Conservation (phyloP, 768 basidiomycete species). For the Jaapia argillacea region DNA sequence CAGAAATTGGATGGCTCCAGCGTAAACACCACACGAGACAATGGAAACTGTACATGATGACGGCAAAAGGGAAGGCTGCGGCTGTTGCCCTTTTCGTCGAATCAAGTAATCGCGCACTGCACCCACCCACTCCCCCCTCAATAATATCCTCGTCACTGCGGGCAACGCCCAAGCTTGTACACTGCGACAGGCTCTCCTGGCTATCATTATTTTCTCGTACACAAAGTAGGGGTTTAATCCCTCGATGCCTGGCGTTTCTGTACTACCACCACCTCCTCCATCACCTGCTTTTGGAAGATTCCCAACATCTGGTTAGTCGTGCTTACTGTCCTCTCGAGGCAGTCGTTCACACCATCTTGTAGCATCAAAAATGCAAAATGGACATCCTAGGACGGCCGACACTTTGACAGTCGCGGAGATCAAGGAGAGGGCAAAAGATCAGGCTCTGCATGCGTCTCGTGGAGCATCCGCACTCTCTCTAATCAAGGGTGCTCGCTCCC, state of each 20-base stretch:
- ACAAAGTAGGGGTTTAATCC: too few relatives aligned
- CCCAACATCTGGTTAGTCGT: slow-evolving; percentile 12
- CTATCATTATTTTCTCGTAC: too few relatives aligned
- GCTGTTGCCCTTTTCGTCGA: too few relatives aligned
- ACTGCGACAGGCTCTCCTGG: too few relatives aligned
- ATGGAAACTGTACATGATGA: too few relatives aligned
- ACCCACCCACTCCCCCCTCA: too few relatives aligned
- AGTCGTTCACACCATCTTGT: slow-evolving; percentile 9
- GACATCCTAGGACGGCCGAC: slow-evolving; percentile 14
- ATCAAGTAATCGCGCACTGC: too few relatives aligned
- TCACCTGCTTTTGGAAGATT: slow-evolving; percentile 19
- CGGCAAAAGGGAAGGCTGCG: too few relatives aligned
- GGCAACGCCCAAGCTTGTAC: too few relatives aligned
- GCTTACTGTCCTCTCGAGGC: slow-evolving; percentile 8
- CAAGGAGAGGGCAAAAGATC: slow-evolving; percentile 35
- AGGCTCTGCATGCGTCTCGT: slow-evolving; percentile 40
- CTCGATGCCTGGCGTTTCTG: slow-evolving; percentile 30
- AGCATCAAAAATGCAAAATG: slow-evolving; percentile 30
- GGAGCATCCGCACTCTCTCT: slow-evolving; percentile 53
- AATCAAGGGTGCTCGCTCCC: slow-evolving; percentile 51
- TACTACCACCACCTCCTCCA: slow-evolving; percentile 29
- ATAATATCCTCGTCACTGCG: too few relatives aligned
- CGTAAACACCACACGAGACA: too few relatives aligned
- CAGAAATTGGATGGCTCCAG: too few relatives aligned
- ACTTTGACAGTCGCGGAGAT: slow-evolving; percentile 33